Evolutionary conservation across 257 asterid species (phyloP).

Genomic region (Jacaranda mimosifolia): DNA sequence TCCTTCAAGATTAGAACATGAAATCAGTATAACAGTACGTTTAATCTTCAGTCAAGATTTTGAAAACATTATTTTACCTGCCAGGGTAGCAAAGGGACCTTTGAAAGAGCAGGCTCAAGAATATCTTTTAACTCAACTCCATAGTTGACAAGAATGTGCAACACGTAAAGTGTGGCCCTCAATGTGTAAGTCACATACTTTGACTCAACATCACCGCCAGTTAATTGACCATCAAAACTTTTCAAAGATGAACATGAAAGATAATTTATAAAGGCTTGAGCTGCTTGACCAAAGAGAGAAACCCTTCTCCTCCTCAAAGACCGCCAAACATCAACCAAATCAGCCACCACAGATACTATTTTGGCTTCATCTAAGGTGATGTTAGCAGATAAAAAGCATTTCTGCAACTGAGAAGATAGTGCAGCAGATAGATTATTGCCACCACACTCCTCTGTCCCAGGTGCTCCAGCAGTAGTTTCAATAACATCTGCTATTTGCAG

Average conservation of each 20-base stretch:
- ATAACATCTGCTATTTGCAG: conserved; percentile 66
- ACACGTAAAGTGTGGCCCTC: conserved; percentile 83
- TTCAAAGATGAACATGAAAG: conserved; percentile 82
- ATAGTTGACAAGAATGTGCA: conserved; percentile 87
- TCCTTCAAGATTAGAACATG: conserved; percentile 65
- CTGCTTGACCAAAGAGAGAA: conserved; percentile 92
- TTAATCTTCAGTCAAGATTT: conserved; percentile 33
- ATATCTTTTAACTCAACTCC: conserved; percentile 87
- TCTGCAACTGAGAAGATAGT: conserved; percentile 73
- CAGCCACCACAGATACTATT: conserved; percentile 54
- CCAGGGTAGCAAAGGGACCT: conserved; percentile 95
- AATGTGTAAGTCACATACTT: conserved; percentile 73
- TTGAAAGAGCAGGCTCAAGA: conserved; percentile 83
- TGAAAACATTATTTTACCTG: conserved; percentile 68
- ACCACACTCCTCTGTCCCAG: conserved; percentile 75
- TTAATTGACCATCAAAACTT: conserved; percentile 66
- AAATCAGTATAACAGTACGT: conserved; percentile 46
- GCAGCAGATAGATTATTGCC: conserved; percentile 61
- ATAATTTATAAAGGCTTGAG: conserved; percentile 85
- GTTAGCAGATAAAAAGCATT: conserved; percentile 57
- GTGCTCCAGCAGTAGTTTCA: conserved; percentile 79
- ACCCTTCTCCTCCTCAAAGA: conserved; percentile 85
- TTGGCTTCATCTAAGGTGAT: conserved; percentile 55
- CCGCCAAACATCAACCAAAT: conserved; percentile 83
- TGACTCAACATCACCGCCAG: conserved; percentile 61